Percentiles rank a stretch among this genome's conserved stretches.
These are phyloP conservation scores for Gynostemma pentaphyllum DNA, from an alignment of 306 rosid genomes.

Conservation along the genomic window DNA sequence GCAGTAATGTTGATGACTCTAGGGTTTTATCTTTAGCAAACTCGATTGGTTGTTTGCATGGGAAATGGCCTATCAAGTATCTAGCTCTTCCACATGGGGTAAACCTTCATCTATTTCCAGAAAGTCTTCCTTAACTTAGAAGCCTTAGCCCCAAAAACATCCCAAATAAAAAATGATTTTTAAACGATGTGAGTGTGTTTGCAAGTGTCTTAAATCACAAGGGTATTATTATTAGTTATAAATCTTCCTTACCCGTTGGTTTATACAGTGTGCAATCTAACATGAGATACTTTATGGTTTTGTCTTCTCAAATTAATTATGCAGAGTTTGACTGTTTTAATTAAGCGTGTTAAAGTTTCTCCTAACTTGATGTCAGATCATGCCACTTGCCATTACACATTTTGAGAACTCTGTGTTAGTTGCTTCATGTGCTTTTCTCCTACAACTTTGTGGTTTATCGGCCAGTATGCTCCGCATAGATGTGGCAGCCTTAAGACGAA, in stretches of 20 bases:
- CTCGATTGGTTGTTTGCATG: too few relatives aligned
- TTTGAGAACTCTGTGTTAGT: conserved; percentile 78
- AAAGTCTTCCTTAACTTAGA: too few relatives aligned
- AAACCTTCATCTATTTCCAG: too few relatives aligned
- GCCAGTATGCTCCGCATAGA: conserved; percentile 70
- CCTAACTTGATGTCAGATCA: conserved; percentile 45
- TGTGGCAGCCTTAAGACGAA: conserved; percentile 71
- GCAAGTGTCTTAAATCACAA: too few relatives aligned
- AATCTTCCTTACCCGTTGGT: background rate
- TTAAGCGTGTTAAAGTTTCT: conserved; percentile 10
- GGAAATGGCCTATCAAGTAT: too few relatives aligned
- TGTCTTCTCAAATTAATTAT: background rate
- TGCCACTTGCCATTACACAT: conserved; percentile 74
- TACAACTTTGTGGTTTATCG: conserved; percentile 87
- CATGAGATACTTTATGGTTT: background rate
- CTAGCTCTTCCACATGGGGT: too few relatives aligned
- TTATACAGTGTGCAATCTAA: background rate
- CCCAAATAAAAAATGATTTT: too few relatives aligned
- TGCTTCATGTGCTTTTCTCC: conserved; percentile 80
- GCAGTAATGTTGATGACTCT: too few relatives aligned
- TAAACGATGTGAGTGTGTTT: too few relatives aligned
- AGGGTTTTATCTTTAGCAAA: too few relatives aligned
- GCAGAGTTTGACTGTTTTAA: background rate
- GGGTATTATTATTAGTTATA: background rate
- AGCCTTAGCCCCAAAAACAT: too few relatives aligned